Evolutionary conservation across 139 green algal genomes (phyloP).

Genomic region (Desmodesmus armatus): DNA sequence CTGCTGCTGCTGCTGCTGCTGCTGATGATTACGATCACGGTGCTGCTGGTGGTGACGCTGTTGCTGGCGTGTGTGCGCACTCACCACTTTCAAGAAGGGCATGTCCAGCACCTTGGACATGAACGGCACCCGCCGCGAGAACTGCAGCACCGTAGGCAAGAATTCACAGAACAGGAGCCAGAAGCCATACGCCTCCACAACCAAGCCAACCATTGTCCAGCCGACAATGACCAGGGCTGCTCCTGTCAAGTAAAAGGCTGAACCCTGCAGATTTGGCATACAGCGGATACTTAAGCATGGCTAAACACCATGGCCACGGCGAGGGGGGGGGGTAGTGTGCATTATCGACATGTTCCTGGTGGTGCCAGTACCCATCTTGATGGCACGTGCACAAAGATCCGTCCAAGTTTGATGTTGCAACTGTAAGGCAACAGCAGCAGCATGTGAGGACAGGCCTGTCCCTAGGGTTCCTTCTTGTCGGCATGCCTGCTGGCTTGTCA

Average conservation of each 20-base stretch:
- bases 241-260: conserved; percentile 87
- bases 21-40: not conserved
- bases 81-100: conserved; percentile 84
- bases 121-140: conserved; percentile 83
- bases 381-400: too few relatives aligned
- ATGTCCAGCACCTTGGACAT: conserved; percentile 84
- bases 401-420: too few relatives aligned
- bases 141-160: conserved; percentile 92
- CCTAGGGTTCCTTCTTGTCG: too few relatives aligned
- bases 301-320: too few relatives aligned
- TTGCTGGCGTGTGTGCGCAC: not conserved
- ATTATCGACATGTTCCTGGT: too few relatives aligned
- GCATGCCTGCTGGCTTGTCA: too few relatives aligned
- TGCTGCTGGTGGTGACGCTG: not conserved
- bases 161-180: conserved; percentile 96
- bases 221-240: conserved; percentile 87
- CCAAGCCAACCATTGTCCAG: conserved; percentile 89
- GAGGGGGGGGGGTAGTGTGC: too few relatives aligned
- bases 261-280: conserved; percentile 81
- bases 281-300: too few relatives aligned
- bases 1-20: not conserved
- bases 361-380: too few relatives aligned
- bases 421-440: too few relatives aligned
- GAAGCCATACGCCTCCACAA: conserved; percentile 94
- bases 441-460: too few relatives aligned